Percentiles rank a stretch among this genome's conserved stretches.
These are phyloP conservation scores for Mycocentrospora acerina DNA, from an alignment of 2,329 filamentous ascomycete genomes.

Conservation along the genomic window DNA sequence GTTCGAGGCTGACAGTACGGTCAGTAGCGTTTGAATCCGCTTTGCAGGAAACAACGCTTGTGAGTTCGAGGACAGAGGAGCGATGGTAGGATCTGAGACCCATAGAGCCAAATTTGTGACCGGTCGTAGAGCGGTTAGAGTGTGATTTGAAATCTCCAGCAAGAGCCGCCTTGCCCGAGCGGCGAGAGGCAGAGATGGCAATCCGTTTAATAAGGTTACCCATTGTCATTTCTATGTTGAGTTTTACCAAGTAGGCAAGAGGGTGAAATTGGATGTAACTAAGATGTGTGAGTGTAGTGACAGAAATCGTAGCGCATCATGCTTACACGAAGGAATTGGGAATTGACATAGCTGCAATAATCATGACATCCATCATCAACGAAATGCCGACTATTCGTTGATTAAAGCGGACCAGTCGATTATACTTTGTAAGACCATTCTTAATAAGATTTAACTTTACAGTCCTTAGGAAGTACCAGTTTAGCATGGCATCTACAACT, in stretches of 20 bases:
- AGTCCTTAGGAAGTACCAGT: constrained; percentile 44
- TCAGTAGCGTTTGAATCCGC: constrained; percentile 12
- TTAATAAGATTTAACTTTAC: constrained; percentile 52
- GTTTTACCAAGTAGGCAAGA: constrained; percentile 52
- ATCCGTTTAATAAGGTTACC: constrained; percentile 51
- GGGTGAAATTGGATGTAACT: constrained; percentile 55
- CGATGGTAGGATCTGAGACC: constrained; percentile 7
- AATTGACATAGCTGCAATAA: constrained; percentile 52
- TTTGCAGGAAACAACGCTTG: constrained; percentile 21
- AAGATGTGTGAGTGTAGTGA: background rate
- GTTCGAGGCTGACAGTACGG: constrained; percentile 21
- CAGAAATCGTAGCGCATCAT: no score
- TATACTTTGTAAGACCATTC: constrained; percentile 55
- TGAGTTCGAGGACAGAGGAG: constrained; percentile 27
- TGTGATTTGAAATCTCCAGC: constrained; percentile 32
- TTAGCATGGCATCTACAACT: constrained; percentile 39
- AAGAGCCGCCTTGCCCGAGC: constrained; percentile 27
- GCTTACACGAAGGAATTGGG: constrained; percentile 48
- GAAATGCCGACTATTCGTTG: constrained; percentile 53
- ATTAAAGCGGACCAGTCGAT: constrained; percentile 53
- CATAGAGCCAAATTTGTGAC: constrained; percentile 6
- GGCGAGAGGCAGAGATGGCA: constrained; percentile 33
- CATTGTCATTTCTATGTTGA: constrained; percentile 57
- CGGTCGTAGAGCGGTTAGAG: constrained; percentile 22
- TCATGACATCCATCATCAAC: constrained; percentile 53